Evolutionary conservation across 176 grass and related monocot genomes (phyloP).

Genomic region (Puya raimondii): DNA sequence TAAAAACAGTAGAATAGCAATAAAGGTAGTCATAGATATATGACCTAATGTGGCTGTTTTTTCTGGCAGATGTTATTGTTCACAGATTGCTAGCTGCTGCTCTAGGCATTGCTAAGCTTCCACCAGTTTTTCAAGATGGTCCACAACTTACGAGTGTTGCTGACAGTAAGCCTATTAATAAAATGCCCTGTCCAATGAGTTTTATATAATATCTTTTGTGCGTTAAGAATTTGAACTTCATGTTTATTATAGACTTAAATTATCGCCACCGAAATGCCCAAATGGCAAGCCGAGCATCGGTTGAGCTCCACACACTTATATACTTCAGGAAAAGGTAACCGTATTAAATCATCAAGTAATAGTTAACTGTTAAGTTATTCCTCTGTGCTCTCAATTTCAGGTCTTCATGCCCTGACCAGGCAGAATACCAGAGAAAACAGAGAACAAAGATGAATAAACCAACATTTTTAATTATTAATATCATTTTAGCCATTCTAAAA

Average conservation of each 20-base stretch:
- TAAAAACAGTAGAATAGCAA: neutral
- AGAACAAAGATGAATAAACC: neutral
- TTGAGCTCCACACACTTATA: slow-evolving; percentile 93
- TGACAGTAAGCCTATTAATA: slow-evolving; percentile 61
- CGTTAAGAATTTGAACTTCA: slow-evolving; percentile 28
- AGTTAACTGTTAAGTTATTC: neutral
- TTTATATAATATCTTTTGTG: slow-evolving; percentile 8
- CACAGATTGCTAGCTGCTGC: slow-evolving; percentile 95
- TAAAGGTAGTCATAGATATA: neutral
- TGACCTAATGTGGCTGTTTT: neutral
- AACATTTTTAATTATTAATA: neutral
- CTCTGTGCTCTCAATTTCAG: neutral
- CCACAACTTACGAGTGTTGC: slow-evolving; percentile 75
- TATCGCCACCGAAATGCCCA: slow-evolving; percentile 93
- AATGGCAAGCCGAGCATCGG: slow-evolving; percentile 92
- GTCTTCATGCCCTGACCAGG: neutral
- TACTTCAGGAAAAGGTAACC: slow-evolving; percentile 93
- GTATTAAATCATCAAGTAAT: slow-evolving; percentile 1
- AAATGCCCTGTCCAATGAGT: slow-evolving; percentile 9
- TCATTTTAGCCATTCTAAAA: neutral
- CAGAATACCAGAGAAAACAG: neutral
- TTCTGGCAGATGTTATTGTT: slow-evolving; percentile 85
- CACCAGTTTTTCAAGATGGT: slow-evolving; percentile 81
- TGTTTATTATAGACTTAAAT: slow-evolving; percentile 58
- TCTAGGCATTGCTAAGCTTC: slow-evolving; percentile 83